Conservation (phyloP, 2,329 filamentous ascomycete species). For the Paradendryphiella salina region DNA sequence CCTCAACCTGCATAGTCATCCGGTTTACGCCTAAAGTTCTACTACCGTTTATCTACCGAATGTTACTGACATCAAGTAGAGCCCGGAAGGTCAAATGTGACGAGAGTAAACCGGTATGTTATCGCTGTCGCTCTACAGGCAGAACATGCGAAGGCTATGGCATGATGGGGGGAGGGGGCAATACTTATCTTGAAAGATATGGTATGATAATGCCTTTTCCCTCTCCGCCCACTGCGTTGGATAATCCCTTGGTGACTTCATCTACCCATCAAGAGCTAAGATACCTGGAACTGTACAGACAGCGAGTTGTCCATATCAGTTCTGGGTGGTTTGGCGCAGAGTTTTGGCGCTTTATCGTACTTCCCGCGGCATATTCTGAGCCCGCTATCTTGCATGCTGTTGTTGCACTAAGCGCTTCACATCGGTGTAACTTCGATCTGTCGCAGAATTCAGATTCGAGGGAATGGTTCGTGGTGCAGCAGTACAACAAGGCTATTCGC, state of each 20-base stretch:
- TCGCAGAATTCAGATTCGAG: conserved; percentile 15
- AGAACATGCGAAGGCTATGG: conserved; percentile 52
- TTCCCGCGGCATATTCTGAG: conserved; percentile 47
- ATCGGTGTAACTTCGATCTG: conserved; percentile 20
- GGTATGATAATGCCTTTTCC: neutral
- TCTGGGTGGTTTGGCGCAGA: conserved; percentile 14
- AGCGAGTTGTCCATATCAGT: conserved; percentile 1
- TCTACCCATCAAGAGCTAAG: conserved; percentile 1
- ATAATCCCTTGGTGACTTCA: neutral
- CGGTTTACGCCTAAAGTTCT: too few relatives aligned
- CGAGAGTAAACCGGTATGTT: conserved; percentile 45
- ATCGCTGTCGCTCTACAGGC: conserved; percentile 43
- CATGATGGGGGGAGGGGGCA: conserved; percentile 48
- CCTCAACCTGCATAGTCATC: too few relatives aligned
- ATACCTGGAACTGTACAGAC: conserved; percentile 7
- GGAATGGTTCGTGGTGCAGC: conserved; percentile 43
- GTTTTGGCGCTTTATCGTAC: conserved; percentile 49
- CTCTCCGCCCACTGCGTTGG: too few relatives aligned
- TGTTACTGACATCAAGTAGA: conserved; percentile 13
- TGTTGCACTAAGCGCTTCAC: conserved; percentile 48
- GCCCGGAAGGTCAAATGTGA: conserved; percentile 43
- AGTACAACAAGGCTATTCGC: conserved; percentile 50
- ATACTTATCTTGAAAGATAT: conserved; percentile 14
- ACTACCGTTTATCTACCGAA: too few relatives aligned
- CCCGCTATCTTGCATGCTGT: conserved; percentile 51